Evolutionary conservation across 306 rosid genomes (phyloP).

Genomic region (Pachyrhizus erosus): DNA sequence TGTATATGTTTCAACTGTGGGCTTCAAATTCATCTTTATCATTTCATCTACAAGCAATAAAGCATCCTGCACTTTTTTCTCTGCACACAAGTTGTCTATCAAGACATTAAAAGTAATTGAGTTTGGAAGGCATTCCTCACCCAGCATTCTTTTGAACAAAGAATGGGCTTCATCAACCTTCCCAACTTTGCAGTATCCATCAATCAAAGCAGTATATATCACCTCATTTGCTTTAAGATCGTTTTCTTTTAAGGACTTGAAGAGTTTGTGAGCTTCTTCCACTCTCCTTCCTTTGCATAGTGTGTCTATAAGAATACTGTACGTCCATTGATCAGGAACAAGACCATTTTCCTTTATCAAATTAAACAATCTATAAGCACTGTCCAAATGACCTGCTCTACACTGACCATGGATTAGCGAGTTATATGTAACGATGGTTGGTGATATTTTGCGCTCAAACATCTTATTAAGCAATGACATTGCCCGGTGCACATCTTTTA

Average conservation of each 20-base stretch:
- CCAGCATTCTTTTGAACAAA: slow-evolving; percentile 63
- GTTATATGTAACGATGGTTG: slow-evolving; percentile 66
- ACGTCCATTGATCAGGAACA: slow-evolving; percentile 73
- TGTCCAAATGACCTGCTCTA: slow-evolving; percentile 67
- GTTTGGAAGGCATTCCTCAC: slow-evolving; percentile 65
- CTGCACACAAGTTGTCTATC: slow-evolving; percentile 62
- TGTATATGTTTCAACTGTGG: slow-evolving; percentile 63
- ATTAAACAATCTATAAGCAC: slow-evolving; percentile 70
- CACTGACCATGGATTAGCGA: slow-evolving; percentile 75
- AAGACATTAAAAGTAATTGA: slow-evolving; percentile 65
- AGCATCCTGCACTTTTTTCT: slow-evolving; percentile 58
- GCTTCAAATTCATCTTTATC: slow-evolving; percentile 57
- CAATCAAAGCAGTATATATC: slow-evolving; percentile 67
- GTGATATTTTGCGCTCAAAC: slow-evolving; percentile 62
- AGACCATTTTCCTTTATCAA: slow-evolving; percentile 67
- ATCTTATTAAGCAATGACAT: slow-evolving; percentile 66
- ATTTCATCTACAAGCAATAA: slow-evolving; percentile 59
- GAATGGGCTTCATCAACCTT: slow-evolving; percentile 57
- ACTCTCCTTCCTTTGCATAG: slow-evolving; percentile 69
- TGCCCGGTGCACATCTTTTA: slow-evolving; percentile 64
- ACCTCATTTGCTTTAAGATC: slow-evolving; percentile 65
- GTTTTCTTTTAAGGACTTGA: slow-evolving; percentile 56
- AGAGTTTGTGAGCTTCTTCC: slow-evolving; percentile 62
- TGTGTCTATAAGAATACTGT: slow-evolving; percentile 55
- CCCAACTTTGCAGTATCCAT: slow-evolving; percentile 73